phyloP scores from a whole-genome alignment of 352 stramenopile species.

The Pelagophyceae sp. region DNA sequence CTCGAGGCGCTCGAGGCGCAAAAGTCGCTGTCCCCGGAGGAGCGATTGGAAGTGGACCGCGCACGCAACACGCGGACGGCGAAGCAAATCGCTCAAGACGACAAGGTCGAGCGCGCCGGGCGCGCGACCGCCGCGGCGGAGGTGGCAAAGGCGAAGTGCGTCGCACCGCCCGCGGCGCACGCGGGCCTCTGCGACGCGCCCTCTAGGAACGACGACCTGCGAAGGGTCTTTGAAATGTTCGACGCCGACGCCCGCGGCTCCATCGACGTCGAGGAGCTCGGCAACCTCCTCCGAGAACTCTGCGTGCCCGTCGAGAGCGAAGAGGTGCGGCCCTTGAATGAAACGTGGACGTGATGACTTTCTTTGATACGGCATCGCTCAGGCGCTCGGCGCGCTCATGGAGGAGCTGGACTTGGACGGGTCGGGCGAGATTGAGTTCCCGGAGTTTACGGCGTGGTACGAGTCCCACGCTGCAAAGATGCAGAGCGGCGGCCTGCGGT shows the following conservation, averaged over 20 bases:
- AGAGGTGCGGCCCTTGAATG: constrained; percentile 18
- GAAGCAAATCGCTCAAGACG: neutral
- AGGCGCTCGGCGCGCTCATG: too few species aligned
- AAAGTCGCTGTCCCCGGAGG: neutral
- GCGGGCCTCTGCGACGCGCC: too few species aligned
- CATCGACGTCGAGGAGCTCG: constrained; percentile 27
- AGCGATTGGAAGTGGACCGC: neutral
- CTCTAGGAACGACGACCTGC: neutral
- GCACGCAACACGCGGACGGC: too few species aligned
- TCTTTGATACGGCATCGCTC: too few species aligned
- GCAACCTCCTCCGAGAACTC: constrained; percentile 23
- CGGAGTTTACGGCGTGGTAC: constrained; percentile 1
- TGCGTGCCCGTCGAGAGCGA: constrained; percentile 23
- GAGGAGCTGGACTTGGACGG: constrained; percentile 25
- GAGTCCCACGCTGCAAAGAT: neutral
- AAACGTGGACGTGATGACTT: too few species aligned
- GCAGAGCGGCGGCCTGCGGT: neutral
- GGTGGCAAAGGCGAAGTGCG: too few species aligned
- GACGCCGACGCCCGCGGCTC: constrained; percentile 21
- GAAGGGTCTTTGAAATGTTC: constrained; percentile 1
- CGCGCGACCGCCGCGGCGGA: too few species aligned
- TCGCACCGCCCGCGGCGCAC: too few species aligned
- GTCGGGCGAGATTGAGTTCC: constrained; percentile 20
- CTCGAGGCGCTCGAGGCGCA: neutral
- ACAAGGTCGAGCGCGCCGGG: neutral